These are phyloP conservation scores for Naematelia encephala DNA, from an alignment of 768 basidiomycete species.

Conservation along the genomic window DNA sequence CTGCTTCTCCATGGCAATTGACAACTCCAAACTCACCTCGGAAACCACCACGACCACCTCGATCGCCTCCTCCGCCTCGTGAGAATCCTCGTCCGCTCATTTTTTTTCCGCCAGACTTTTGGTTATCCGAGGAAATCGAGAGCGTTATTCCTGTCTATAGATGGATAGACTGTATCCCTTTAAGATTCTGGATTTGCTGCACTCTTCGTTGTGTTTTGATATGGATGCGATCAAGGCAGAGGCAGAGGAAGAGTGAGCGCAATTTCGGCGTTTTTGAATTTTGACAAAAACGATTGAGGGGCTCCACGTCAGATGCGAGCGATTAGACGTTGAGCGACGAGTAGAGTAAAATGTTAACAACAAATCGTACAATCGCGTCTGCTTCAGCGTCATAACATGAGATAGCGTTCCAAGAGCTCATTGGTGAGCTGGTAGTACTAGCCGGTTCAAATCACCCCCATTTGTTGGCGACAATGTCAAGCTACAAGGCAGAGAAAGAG, in stretches of 20 bases:
- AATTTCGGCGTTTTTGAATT: background rate
- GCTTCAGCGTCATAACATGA: background rate
- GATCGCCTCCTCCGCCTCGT: slow-evolving; percentile 35
- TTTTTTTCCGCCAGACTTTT: background rate
- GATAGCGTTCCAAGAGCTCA: background rate
- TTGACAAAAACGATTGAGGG: background rate
- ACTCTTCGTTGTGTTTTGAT: background rate
- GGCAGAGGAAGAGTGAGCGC: background rate
- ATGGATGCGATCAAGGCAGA: background rate
- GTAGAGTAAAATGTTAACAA: too few relatives aligned
- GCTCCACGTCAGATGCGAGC: background rate
- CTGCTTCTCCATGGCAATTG: background rate
- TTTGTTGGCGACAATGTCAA: slow-evolving; percentile 15
- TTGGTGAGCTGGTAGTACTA: background rate
- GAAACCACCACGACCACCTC: slow-evolving; percentile 32
- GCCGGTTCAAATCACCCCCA: too few relatives aligned
- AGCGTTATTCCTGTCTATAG: too few relatives aligned
- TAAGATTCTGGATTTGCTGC: background rate
- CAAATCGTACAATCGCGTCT: background rate
- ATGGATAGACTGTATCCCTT: too few relatives aligned
- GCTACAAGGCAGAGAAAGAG: slow-evolving; percentile 76
- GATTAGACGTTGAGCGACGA: background rate
- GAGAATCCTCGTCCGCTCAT: slow-evolving; percentile 47
- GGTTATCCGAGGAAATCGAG: background rate
- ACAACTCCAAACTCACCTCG: slow-evolving; percentile 15